Conservation (phyloP, 768 basidiomycete genomes). For the Hydnomerulius pinastri region DNA sequence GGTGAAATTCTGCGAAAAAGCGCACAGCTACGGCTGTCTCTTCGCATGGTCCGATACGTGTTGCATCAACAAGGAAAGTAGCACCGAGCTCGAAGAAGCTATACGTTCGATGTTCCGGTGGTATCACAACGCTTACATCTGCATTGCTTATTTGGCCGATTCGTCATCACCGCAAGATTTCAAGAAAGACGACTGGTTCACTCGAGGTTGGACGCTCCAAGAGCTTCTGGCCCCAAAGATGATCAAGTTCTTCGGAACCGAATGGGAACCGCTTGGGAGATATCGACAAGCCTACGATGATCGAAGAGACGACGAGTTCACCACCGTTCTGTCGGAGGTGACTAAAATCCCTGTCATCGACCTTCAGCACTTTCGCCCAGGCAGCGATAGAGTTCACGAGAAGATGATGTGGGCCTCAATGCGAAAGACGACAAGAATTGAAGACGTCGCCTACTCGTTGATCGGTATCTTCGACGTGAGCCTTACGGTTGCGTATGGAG, state of each 20-base stretch:
- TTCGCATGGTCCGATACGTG: conserved; percentile 38
- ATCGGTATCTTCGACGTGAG: conserved; percentile 37
- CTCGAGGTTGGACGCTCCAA: conserved; percentile 34
- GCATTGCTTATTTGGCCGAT: conserved; percentile 33
- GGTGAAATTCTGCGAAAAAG: conserved; percentile 25
- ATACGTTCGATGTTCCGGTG: conserved; percentile 36
- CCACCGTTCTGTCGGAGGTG: conserved; percentile 23
- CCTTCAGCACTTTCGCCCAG: conserved; percentile 23
- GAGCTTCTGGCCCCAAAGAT: conserved; percentile 28
- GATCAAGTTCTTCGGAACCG: conserved; percentile 34
- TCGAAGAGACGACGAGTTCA: conserved; percentile 24
- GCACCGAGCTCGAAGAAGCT: conserved; percentile 35
- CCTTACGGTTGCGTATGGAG: conserved; percentile 35
- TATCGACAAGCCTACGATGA: conserved; percentile 26
- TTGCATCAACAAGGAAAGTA: conserved; percentile 37
- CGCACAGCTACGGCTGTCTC: conserved; percentile 27
- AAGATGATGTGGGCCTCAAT: conserved; percentile 37
- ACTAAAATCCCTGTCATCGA: conserved; percentile 29
- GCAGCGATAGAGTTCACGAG: conserved; percentile 24
- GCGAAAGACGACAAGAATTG: conserved; percentile 34
- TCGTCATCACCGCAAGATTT: conserved; percentile 30
- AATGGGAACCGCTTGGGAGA: conserved; percentile 26
- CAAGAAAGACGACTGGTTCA: conserved; percentile 30
- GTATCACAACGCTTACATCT: conserved; percentile 29
- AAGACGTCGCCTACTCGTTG: conserved; percentile 35